Percentiles rank a stretch among this genome's conserved stretches.
Evolutionary conservation across 75 land plant genomes (phyloP).

Genomic region (Pinus albicaulis): DNA sequence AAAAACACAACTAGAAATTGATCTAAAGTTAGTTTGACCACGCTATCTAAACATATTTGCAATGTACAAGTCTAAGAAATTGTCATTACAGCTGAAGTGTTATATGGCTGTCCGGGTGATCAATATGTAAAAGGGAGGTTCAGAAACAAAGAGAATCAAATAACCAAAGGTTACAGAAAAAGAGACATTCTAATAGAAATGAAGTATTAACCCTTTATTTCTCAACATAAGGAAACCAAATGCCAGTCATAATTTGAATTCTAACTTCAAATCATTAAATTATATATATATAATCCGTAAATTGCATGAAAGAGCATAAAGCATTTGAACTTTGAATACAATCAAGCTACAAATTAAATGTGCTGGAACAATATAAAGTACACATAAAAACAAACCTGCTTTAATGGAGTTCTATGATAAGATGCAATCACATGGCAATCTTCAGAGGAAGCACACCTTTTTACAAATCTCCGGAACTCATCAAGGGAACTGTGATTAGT

Average conservation of each 20-base stretch:
- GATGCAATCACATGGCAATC: conserved; percentile 79
- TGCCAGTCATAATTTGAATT: background rate
- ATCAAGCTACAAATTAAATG: background rate
- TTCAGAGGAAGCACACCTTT: conserved; percentile 62
- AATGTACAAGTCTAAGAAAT: too few relatives aligned
- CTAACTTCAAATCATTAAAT: background rate
- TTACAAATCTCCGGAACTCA: conserved; percentile 58
- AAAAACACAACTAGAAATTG: too few relatives aligned
- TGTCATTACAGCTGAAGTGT: too few relatives aligned
- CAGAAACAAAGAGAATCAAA: too few relatives aligned
- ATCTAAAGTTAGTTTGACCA: too few relatives aligned
- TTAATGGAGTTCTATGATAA: conserved; percentile 65
- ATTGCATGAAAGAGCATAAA: background rate
- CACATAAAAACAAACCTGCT: conserved; percentile 50
- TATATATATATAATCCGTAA: background rate
- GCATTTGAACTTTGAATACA: background rate
- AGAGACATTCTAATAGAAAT: background rate
- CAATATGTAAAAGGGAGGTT: too few relatives aligned
- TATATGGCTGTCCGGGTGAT: too few relatives aligned
- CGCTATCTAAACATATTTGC: too few relatives aligned
- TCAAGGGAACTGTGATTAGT: conserved; percentile 51
- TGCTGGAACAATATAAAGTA: background rate
- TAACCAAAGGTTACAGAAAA: too few relatives aligned
- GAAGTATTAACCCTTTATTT: background rate
- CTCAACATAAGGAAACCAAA: background rate